Evolutionary conservation across 1,284 basidiomycete species (phyloP), one percentile per base, ranked within the genome.

Genomic region (Sphagnurus paluster): DNA sequence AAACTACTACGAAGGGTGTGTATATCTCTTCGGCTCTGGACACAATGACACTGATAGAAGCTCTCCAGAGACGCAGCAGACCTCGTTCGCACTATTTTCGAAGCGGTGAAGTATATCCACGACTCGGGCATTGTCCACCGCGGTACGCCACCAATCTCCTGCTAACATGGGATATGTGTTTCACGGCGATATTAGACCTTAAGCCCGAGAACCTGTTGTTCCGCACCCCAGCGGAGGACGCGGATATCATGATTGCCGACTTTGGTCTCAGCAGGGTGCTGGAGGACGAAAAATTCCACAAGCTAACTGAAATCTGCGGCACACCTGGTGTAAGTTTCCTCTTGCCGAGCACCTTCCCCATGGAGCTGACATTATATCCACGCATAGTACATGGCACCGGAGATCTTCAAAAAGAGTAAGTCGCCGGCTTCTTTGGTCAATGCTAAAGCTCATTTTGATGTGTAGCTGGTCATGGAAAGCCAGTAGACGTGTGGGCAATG

Each of bases 171-270:
- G n/a, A n/a, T 4, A 8, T 25, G 5, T 38, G 13, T 16, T 25
- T 42, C 33, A 10, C 41, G 37, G 20, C 17, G 33, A 30, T 19
- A 32, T 28, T 33, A 89, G 93, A 99, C 64, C 74, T 99, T 54
- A 99, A 99, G 68, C 96, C 96, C 4, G 96, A 99, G 70, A 99
- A 99, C 69, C 77, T 99, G 17, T 76, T 99, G 17, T 99, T 99
- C 82, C 84, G 91, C 49, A 88, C 89, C 33, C 82, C 84, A 59
- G 87, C 82, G 3, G 94, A 98, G 63, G 87, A 95, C 46, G 88
- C 94, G 7, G 94, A 98, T 60, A 87, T 99, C 57, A 90, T 98
- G 81, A 89, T 99, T 55, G 96, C 97, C 3, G 97, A 99, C 69
- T 99, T 99, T 67, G 97, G 97, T 9, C 78, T 98, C 48, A 83